Base-by-base conservation (phyloP, 192 early-diverging fungal genomes). In the Nowakowskiella sp. region DNA sequence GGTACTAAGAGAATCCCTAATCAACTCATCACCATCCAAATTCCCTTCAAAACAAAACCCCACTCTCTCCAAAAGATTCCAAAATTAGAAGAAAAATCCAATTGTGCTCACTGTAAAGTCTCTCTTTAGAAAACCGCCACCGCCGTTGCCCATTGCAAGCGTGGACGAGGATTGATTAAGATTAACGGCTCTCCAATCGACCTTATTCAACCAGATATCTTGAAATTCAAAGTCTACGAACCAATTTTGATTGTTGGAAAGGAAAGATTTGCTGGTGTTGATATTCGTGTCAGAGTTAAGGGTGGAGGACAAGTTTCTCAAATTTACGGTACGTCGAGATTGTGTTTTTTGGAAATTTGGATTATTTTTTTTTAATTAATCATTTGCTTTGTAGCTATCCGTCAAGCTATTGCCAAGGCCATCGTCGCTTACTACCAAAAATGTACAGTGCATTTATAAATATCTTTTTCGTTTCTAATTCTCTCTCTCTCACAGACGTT, bases 361-460 rank as follows among this genome's bases (percentile, higher is more conserved):
- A 10, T 4, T 32, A 3, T 4, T 3, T 10, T 24, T 16, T 52
- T 26, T 29, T 0, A 6, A 10, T 23, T n/a, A 49, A 16, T 19
- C 21, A 6, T 25, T 47, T 61, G 28, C 60, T 3, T 6, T 13
- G n/a, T 42, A 68, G 74, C 89, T 64, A 92, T 98, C 78, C 89
- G 95, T 64, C 95, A 98, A 80, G 91, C 95, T 50, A 84, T 98
- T 68, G 93, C 95, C 73, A 98, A 98, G 90, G 85, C 89, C 47
- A 85, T 98, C 62, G 95, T 98, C 67, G 93, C 95, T 47, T 98
- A 85, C 83, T 93, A 94, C 85, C 93, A 96, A 72, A 98, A 98
- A 86, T 98, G 77, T 80, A 61, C 29, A 55, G 59, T 74, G n/a
- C 33, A 42, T 27, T 29, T 13, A 19, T 2, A 65, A 6, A 39